These are phyloP conservation scores for Alopecurus myosuroides DNA, from an alignment of 176 grass and related monocot species.

Conservation along the genomic window DNA sequence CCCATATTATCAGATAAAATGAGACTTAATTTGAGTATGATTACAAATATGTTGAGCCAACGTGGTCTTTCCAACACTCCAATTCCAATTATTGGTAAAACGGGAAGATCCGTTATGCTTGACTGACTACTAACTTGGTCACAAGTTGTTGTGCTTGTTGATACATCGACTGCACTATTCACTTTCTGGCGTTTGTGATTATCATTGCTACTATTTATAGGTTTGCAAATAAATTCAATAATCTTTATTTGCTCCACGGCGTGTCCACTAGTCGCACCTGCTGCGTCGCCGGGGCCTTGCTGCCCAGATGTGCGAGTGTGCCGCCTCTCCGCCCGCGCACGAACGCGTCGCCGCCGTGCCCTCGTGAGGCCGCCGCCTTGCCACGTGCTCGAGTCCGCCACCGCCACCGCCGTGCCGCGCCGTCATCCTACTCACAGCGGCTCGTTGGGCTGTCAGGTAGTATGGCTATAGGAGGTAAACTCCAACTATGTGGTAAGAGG, in stretches of 20 bases:
- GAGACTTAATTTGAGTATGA: neutral
- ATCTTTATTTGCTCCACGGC: neutral
- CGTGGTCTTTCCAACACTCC: neutral
- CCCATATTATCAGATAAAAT: conserved; percentile 40
- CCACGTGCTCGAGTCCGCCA: too few relatives aligned
- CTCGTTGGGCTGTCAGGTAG: too few relatives aligned
- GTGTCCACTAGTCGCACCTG: too few relatives aligned
- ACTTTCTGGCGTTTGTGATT: neutral
- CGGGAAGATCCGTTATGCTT: neutral
- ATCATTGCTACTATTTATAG: neutral
- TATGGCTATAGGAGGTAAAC: too few relatives aligned
- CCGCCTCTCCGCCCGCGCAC: neutral
- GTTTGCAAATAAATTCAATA: neutral
- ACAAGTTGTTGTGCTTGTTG: neutral
- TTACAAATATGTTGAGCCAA: neutral
- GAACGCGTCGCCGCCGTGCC: too few relatives aligned
- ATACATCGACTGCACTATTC: neutral
- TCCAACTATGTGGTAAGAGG: too few relatives aligned
- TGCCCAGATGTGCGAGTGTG: neutral
- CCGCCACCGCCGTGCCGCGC: too few relatives aligned
- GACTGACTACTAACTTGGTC: neutral
- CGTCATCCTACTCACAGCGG: too few relatives aligned
- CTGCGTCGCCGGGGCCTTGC: neutral
- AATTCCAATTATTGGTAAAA: neutral
- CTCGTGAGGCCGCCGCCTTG: too few relatives aligned